These are phyloP conservation scores for Candida hungchunana DNA, from an alignment of 805 yeast species.

Conservation along the genomic window DNA sequence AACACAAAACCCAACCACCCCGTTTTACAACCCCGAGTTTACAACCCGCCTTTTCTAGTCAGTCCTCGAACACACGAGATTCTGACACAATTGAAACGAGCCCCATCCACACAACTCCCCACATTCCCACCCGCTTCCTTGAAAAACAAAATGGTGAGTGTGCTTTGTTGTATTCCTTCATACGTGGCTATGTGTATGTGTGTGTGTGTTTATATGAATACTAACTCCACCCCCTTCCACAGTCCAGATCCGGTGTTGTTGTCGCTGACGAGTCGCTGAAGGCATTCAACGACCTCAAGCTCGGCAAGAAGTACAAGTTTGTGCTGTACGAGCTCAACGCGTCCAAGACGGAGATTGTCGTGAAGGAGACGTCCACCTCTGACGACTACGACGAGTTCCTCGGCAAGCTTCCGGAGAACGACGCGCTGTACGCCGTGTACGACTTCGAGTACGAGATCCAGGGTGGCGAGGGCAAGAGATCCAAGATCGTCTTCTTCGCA, in stretches of 20 bases:
- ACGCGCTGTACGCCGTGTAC: slow-evolving; percentile 93
- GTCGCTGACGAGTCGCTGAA: slow-evolving; percentile 86
- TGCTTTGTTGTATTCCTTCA: no score
- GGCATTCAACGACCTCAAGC: slow-evolving; percentile 94
- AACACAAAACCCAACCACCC: no score
- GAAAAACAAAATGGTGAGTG: no score
- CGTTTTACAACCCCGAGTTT: no score
- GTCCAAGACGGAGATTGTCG: slow-evolving; percentile 85
- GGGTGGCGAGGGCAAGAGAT: slow-evolving; percentile 91
- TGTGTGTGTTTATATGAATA: no score
- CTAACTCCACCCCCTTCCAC: slow-evolving; percentile 2
- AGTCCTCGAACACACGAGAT: no score
- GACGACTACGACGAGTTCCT: slow-evolving; percentile 80
- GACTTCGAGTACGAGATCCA: slow-evolving; percentile 93
- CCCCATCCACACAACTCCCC: no score
- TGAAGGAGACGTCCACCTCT: slow-evolving; percentile 75
- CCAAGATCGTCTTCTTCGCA: slow-evolving; percentile 64
- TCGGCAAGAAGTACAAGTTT: slow-evolving; percentile 85
- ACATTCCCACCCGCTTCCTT: no score
- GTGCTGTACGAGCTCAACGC: slow-evolving; percentile 79
- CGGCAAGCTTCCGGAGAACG: slow-evolving; percentile 89
- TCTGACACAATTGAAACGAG: no score
- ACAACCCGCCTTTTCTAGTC: no score
- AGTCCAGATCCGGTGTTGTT: slow-evolving; percentile 50
- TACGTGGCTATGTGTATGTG: no score